Evolutionary conservation across 1,139 yeast species (phyloP).

Genomic region (Dujonia santamariae): DNA sequence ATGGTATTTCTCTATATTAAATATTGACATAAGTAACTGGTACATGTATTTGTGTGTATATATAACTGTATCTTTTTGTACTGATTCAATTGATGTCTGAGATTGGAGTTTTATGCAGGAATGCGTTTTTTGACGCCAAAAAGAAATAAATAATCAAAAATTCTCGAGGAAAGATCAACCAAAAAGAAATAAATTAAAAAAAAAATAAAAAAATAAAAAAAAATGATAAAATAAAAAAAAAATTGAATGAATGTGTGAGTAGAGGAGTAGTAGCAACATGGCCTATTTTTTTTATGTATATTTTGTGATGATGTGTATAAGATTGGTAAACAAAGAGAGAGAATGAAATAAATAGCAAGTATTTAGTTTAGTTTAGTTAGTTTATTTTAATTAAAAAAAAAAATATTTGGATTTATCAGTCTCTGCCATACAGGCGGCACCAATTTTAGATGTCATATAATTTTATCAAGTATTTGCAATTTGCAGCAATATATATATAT

Average conservation of each 20-base stretch:
- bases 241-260: not conserved
- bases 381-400: not conserved
- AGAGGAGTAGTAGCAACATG: no score
- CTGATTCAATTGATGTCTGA: not conserved
- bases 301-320: no score
- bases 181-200: not conserved
- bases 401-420: not conserved
- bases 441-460: no score
- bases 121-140: not conserved
- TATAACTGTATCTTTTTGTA: not conserved
- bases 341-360: no score
- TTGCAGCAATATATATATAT: no score
- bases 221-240: not conserved
- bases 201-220: not conserved
- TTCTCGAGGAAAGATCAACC: not conserved
- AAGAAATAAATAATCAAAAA: constrained; percentile 4
- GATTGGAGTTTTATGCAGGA: not conserved
- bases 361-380: not conserved
- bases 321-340: no score
- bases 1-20: not conserved
- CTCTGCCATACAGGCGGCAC: not conserved
- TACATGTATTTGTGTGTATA: not conserved
- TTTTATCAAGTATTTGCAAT: no score
- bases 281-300: no score
- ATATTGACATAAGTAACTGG: not conserved